Conservation (phyloP, 306 rosid genomes). For the Argentina anserina region DNA sequence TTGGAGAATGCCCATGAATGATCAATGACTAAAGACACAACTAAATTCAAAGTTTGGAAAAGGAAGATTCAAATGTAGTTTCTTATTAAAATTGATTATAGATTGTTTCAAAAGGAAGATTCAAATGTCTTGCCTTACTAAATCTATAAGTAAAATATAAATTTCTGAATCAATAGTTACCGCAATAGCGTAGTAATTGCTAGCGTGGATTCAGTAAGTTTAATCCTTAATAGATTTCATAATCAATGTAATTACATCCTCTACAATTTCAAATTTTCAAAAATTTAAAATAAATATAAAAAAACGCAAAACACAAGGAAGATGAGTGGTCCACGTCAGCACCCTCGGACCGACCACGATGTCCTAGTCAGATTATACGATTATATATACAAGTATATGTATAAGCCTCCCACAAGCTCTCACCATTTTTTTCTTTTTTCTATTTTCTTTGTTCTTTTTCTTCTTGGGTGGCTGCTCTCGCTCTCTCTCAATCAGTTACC, state of each 20-base stretch:
- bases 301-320: background rate
- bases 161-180: too few species aligned
- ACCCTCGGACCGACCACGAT: background rate
- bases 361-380: background rate
- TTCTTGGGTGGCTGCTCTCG: background rate
- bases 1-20: background rate
- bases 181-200: too few species aligned
- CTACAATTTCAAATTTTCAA: background rate
- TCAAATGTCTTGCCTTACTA: too few species aligned
- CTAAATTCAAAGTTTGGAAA: too few species aligned
- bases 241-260: background rate
- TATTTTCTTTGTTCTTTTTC: constrained; percentile 10
- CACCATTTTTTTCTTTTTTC: background rate
- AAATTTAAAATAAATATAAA: background rate
- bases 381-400: background rate
- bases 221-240: too few species aligned
- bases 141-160: too few species aligned
- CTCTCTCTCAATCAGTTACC: constrained; percentile 8
- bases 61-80: too few species aligned
- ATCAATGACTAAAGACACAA: background rate
- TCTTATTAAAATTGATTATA: too few species aligned
- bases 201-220: too few species aligned
- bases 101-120: too few species aligned
- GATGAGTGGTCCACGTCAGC: constrained; percentile 42
- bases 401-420: background rate